Percentiles rank a stretch among this genome's conserved stretches.
Conservation (phyloP, 176 grass and related monocot species). For the Phoenix dactylifera region DNA sequence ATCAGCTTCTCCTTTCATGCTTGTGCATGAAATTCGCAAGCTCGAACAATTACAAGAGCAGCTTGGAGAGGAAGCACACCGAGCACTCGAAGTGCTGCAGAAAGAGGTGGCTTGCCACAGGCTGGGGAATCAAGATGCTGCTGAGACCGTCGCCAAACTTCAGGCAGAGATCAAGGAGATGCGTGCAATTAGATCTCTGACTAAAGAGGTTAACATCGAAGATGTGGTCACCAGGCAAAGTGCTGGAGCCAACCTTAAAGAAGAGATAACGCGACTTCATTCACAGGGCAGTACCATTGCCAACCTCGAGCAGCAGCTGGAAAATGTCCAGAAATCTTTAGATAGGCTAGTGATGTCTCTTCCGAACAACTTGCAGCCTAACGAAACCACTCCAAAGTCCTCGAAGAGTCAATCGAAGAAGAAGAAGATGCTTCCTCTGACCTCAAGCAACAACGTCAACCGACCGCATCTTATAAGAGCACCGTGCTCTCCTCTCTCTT, state of each 20-base stretch:
- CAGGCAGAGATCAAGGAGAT: conserved; percentile 83
- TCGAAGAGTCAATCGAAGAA: conserved; percentile 58
- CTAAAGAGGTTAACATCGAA: conserved; percentile 42
- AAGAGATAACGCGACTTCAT: conserved; percentile 78
- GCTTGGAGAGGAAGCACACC: conserved; percentile 84
- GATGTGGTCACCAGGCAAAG: conserved; percentile 27
- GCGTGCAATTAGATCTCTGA: conserved; percentile 42
- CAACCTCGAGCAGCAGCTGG: conserved; percentile 75
- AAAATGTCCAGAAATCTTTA: conserved; percentile 85
- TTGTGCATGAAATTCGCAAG: conserved; percentile 94
- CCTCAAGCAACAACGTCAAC: conserved; percentile 47
- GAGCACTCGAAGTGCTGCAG: conserved; percentile 81
- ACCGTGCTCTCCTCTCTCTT: conserved; percentile 67
- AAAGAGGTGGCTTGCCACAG: conserved; percentile 92
- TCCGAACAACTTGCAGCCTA: conserved; percentile 42
- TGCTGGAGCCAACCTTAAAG: conserved; percentile 59
- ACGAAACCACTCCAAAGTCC: conserved; percentile 39
- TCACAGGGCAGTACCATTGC: conserved; percentile 83
- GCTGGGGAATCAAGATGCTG: conserved; percentile 86
- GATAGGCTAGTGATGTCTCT: conserved; percentile 93
- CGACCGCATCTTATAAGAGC: conserved; percentile 49
- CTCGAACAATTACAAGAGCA: conserved; percentile 81
- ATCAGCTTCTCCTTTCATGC: conserved; percentile 66
- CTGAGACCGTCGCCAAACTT: conserved; percentile 91
- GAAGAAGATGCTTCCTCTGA: conserved; percentile 62